Conservation (phyloP, 805 yeast genomes). For the Clavispora asparagi region DNA sequence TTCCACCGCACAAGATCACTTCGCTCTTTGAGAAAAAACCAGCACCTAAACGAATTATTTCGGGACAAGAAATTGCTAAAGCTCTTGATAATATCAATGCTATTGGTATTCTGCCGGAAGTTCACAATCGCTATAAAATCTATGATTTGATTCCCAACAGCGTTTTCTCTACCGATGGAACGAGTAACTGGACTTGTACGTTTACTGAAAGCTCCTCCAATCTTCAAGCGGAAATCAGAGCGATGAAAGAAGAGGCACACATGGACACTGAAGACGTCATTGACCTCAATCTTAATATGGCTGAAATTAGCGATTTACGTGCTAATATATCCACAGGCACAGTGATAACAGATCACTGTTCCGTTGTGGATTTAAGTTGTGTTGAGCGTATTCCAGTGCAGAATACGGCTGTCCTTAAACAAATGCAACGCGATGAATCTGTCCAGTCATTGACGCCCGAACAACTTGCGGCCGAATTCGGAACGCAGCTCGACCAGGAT, state of each 20-base stretch:
- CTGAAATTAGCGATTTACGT: background rate
- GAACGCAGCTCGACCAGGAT: constrained; percentile 15
- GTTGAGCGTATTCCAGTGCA: background rate
- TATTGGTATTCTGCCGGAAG: constrained; percentile 3
- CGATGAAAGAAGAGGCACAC: constrained; percentile 16
- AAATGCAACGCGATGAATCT: constrained; percentile 13
- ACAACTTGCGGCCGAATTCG: constrained; percentile 23
- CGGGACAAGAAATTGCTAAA: constrained; percentile 1
- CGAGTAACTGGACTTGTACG: constrained; percentile 20
- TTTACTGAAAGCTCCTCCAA: constrained; percentile 22
- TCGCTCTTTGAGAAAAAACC: background rate
- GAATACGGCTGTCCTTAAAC: background rate
- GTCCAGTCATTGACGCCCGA: constrained; percentile 23
- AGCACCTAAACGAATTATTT: background rate
- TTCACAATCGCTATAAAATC: constrained; percentile 9
- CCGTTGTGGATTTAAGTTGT: background rate
- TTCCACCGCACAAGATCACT: background rate
- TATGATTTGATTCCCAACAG: constrained; percentile 11
- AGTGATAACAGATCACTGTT: background rate
- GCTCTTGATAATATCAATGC: constrained; percentile 6
- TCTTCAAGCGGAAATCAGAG: constrained; percentile 18
- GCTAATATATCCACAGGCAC: background rate
- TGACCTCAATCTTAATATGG: background rate
- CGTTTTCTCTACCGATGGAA: constrained; percentile 16
- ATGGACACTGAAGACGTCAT: constrained; percentile 11